Evolutionary conservation across 257 asterid species (phyloP).

Genomic region (Mentha longifolia): DNA sequence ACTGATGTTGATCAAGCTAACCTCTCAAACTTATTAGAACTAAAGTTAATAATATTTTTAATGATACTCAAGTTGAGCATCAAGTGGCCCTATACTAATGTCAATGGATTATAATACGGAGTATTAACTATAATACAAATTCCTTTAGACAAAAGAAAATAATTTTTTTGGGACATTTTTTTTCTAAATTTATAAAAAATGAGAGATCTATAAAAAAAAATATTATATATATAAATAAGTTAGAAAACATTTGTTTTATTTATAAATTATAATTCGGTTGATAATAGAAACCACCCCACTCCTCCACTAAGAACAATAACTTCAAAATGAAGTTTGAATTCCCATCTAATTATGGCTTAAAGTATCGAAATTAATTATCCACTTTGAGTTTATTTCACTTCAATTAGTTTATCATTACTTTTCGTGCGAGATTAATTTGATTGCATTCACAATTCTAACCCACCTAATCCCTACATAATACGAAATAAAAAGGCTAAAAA

Average conservation of each 20-base stretch:
- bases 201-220: no score
- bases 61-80: no score
- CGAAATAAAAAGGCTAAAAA: neutral
- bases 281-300: neutral
- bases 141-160: no score
- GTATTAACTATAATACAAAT: no score
- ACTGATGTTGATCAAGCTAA: no score
- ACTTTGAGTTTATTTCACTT: neutral
- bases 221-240: no score
- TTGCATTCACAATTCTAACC: neutral
- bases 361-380: neutral
- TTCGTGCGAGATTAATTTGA: neutral
- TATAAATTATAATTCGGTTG: neutral
- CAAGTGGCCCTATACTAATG: neutral
- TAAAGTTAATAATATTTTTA: no score
- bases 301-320: neutral
- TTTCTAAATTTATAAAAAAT: no score
- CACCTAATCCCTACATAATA: neutral
- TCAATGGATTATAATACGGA: no score
- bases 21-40: no score
- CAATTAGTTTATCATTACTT: neutral
- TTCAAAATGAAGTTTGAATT: constrained; percentile 14
- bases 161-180: no score
- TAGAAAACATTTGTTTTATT: no score
- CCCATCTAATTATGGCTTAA: neutral